Percentiles rank a stretch among this genome's conserved stretches.
Conservation (phyloP, 2,329 filamentous ascomycete genomes). For the Diaporthe sp. region DNA sequence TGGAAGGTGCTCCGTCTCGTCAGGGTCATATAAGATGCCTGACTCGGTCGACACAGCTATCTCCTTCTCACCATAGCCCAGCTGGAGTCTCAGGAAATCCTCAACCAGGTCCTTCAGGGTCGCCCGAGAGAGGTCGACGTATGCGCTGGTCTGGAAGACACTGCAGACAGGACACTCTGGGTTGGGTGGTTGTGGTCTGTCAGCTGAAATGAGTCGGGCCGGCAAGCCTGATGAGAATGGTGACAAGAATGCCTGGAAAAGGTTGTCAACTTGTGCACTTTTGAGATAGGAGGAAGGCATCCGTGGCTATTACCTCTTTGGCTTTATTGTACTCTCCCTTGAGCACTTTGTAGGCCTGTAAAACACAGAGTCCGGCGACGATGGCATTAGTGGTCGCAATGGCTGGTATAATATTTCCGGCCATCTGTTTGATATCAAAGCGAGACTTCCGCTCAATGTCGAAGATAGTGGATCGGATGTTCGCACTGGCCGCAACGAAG, state of each 20-base stretch:
- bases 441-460: constrained; percentile 89
- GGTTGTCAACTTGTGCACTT: not conserved
- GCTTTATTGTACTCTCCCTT: constrained; percentile 77
- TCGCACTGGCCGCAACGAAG: constrained; percentile 91
- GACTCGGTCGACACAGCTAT: constrained; percentile 81
- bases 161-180: constrained; percentile 87
- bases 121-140: constrained; percentile 77
- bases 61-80: constrained; percentile 84
- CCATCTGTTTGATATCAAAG: constrained; percentile 99
- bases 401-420: constrained; percentile 97
- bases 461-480: constrained; percentile 90
- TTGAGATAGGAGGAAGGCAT: constrained; percentile 2
- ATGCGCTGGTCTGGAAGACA: constrained; percentile 75
- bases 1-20: constrained; percentile 85
- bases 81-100: constrained; percentile 74
- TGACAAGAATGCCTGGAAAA: constrained; percentile 79
- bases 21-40: constrained; percentile 88
- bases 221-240: constrained; percentile 62
- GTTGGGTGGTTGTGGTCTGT: constrained; percentile 74
- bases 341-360: constrained; percentile 93
- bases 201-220: constrained; percentile 70
- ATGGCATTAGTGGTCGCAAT: constrained; percentile 99
- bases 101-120: constrained; percentile 86
- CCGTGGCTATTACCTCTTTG: constrained; percentile 72
- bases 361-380: constrained; percentile 89